These are phyloP conservation scores for Rhodotorula sp. DNA, from an alignment of 1,284 basidiomycete species.

Conservation along the genomic window DNA sequence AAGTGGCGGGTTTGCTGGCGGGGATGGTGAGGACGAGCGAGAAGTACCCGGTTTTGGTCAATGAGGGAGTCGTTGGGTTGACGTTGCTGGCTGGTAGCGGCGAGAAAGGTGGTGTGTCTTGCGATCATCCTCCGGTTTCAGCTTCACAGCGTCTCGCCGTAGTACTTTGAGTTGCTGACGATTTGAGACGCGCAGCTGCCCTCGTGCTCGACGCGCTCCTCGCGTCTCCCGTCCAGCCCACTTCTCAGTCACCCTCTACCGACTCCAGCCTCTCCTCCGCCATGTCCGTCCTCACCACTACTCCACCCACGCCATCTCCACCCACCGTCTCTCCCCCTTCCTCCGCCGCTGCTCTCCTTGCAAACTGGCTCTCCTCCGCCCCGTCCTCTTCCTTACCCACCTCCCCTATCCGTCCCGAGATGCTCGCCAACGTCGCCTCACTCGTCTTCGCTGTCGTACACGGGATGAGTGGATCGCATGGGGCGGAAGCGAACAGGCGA, in stretches of 20 bases:
- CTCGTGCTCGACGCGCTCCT: constrained; percentile 56
- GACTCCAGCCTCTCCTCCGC: not conserved
- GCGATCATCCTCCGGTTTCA: no score
- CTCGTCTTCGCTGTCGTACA: constrained; percentile 16
- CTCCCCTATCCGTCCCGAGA: constrained; percentile 22
- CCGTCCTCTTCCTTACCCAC: not conserved
- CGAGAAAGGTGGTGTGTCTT: constrained; percentile 15
- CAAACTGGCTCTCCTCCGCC: constrained; percentile 16
- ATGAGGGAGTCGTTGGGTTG: constrained; percentile 82
- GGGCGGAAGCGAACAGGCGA: no score
- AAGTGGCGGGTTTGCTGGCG: constrained; percentile 61
- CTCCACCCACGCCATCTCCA: not conserved
- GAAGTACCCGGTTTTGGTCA: constrained; percentile 78
- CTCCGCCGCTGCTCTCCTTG: constrained; percentile 16
- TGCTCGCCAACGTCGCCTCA: constrained; percentile 29
- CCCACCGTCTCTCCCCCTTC: constrained; percentile 18
- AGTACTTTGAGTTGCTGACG: no score
- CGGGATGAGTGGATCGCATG: not conserved
- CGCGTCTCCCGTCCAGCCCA: not conserved
- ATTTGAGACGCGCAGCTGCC: constrained; percentile 52
- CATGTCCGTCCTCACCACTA: constrained; percentile 2
- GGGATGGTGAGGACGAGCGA: constrained; percentile 71
- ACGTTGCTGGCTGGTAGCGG: constrained; percentile 66
- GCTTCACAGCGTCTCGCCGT: no score
- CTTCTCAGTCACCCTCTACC: not conserved